phyloP scores from a whole-genome alignment of 1,284 basidiomycete species.

The Boletus mariae region DNA sequence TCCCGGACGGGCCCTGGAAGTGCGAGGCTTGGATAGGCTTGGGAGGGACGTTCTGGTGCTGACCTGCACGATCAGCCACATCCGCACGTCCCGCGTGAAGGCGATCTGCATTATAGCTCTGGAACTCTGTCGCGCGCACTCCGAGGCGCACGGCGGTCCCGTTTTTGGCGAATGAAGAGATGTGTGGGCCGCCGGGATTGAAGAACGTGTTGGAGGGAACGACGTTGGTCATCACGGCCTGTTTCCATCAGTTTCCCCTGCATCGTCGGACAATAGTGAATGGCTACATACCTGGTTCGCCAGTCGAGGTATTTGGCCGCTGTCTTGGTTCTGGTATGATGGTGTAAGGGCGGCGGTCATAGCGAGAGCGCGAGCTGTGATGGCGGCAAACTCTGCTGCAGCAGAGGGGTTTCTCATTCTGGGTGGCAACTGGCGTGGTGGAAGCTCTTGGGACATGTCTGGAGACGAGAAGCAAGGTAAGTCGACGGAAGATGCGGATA shows the following conservation, averaged over 20 bases:
- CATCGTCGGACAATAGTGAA: background rate
- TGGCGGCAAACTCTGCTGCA: background rate
- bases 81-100: background rate
- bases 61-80: too few relatives aligned
- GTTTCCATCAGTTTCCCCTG: background rate
- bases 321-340: background rate
- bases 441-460: background rate
- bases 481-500: background rate
- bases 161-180: background rate
- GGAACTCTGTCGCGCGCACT: conserved; percentile 2
- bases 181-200: too few relatives aligned
- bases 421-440: background rate
- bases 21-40: background rate
- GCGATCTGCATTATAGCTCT: background rate
- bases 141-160: conserved; percentile 14
- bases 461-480: background rate
- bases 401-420: background rate
- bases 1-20: background rate
- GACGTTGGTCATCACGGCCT: background rate
- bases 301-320: background rate
- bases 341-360: background rate
- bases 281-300: background rate
- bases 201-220: background rate
- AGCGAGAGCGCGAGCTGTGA: background rate
- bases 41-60: too few relatives aligned